phyloP scores from a whole-genome alignment of 2,329 filamentous ascomycete species.

The Aspergillus sclerotialis region DNA sequence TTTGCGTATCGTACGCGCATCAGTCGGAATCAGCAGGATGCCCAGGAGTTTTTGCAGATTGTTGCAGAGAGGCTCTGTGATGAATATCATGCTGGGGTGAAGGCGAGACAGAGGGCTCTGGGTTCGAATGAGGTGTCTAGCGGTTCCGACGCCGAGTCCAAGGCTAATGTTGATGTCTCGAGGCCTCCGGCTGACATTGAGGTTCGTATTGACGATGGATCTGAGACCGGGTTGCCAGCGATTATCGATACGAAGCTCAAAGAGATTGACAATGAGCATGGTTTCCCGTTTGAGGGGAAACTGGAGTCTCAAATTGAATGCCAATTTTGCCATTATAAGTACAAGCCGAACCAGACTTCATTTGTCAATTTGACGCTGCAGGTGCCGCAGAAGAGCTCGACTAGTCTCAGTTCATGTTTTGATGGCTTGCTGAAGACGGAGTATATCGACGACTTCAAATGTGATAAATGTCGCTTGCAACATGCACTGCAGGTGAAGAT shows the following conservation, averaged over 20 bases:
- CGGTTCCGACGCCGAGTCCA: constrained; percentile 7
- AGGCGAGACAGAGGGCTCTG: constrained; percentile 52
- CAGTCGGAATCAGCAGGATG: constrained; percentile 91
- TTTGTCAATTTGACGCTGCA: constrained; percentile 91
- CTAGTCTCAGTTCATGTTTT: constrained; percentile 79
- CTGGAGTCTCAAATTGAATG: constrained; percentile 96
- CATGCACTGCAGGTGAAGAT: constrained; percentile 64
- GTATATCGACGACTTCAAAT: constrained; percentile 94
- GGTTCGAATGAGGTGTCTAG: constrained; percentile 15
- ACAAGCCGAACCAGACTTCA: constrained; percentile 71
- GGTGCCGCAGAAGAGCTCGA: constrained; percentile 75
- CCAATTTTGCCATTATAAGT: constrained; percentile 80
- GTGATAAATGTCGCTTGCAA: constrained; percentile 82
- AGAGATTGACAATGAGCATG: constrained; percentile 36
- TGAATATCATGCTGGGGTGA: constrained; percentile 80
- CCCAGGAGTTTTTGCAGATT: constrained; percentile 93
- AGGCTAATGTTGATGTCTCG: constrained; percentile 6
- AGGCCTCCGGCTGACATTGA: constrained; percentile 22
- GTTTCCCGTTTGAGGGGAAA: constrained; percentile 86
- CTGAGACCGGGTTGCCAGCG: constrained; percentile 23
- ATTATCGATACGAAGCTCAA: constrained; percentile 32
- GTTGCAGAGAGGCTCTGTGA: constrained; percentile 87
- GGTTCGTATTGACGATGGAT: constrained; percentile 31
- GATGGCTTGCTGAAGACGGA: constrained; percentile 93
- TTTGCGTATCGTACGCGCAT: constrained; percentile 82